phyloP scores from a whole-genome alignment of 1,284 basidiomycete species.

The Cryptococcus amylolentus region DNA sequence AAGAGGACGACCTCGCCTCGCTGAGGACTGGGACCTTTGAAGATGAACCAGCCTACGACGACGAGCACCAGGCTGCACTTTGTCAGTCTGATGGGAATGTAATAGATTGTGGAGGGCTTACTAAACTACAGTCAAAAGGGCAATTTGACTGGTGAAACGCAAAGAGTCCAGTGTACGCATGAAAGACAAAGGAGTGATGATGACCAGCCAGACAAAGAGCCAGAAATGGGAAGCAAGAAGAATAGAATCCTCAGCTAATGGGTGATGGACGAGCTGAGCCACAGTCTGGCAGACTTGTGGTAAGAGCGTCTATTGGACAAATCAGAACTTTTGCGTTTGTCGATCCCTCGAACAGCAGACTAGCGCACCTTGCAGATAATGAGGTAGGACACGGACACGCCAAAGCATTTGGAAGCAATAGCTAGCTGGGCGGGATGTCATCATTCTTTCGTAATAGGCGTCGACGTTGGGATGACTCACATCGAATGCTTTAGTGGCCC shows the following conservation, averaged over 20 bases:
- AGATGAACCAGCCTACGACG: constrained; percentile 48
- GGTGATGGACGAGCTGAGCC: constrained; percentile 61
- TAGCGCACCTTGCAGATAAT: constrained; percentile 80
- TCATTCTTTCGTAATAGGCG: background rate
- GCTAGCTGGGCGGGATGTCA: constrained; percentile 59
- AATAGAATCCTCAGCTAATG: constrained; percentile 59
- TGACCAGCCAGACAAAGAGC: constrained; percentile 75
- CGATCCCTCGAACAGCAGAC: background rate
- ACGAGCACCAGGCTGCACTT: constrained; percentile 72
- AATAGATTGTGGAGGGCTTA: constrained; percentile 55
- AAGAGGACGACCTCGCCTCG: constrained; percentile 42
- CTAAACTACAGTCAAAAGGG: constrained; percentile 55
- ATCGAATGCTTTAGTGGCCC: constrained; percentile 46
- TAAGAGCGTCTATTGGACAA: constrained; percentile 59
- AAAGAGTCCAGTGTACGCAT: constrained; percentile 70
- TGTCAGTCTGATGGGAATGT: constrained; percentile 29
- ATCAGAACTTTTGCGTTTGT: background rate
- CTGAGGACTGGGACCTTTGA: constrained; percentile 41
- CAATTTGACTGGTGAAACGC: constrained; percentile 51
- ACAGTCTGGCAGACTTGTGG: constrained; percentile 87
- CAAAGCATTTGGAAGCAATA: constrained; percentile 95
- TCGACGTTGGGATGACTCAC: constrained; percentile 21
- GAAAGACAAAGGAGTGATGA: constrained; percentile 84
- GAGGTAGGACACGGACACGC: constrained; percentile 91
- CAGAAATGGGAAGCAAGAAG: constrained; percentile 73